These are phyloP conservation scores for Fusarium anthophilum DNA, from an alignment of 2,329 filamentous ascomycete genomes.

Conservation along the genomic window DNA sequence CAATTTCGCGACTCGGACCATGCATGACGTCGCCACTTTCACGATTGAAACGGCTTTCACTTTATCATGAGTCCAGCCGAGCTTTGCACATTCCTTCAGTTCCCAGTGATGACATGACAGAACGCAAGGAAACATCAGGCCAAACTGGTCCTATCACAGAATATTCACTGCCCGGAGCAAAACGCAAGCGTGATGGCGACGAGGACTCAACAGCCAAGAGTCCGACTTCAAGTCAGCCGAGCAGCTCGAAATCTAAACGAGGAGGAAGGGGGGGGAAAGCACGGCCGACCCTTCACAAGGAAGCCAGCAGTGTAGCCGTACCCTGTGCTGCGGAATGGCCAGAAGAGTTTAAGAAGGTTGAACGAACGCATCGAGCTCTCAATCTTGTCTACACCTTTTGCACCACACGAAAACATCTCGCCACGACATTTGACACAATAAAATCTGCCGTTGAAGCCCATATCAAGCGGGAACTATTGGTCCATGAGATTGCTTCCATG, in stretches of 20 bases:
- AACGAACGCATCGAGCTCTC: slow-evolving; percentile 82
- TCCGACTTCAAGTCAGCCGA: slow-evolving; percentile 15
- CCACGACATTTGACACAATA: slow-evolving; percentile 91
- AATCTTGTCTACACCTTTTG: slow-evolving; percentile 97
- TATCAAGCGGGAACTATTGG: slow-evolving; percentile 72
- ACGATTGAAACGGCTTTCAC: background rate
- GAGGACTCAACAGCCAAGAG: slow-evolving; percentile 2
- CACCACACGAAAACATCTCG: slow-evolving; percentile 89
- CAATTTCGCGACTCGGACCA: slow-evolving; percentile 45
- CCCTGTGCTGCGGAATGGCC: slow-evolving; percentile 71
- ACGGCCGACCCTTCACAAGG: slow-evolving; percentile 25
- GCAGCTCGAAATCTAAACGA: slow-evolving; percentile 3
- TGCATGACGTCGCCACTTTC: slow-evolving; percentile 35
- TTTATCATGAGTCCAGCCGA: background rate
- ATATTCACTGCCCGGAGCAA: slow-evolving; percentile 1
- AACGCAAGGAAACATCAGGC: slow-evolving; percentile 7
- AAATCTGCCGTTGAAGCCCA: slow-evolving; percentile 86
- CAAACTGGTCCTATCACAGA: background rate
- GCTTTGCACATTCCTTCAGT: background rate
- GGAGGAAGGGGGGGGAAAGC: slow-evolving; percentile 1
- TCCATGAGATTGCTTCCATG: slow-evolving; percentile 86
- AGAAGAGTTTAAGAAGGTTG: slow-evolving; percentile 74
- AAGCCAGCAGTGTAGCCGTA: slow-evolving; percentile 30
- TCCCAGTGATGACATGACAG: slow-evolving; percentile 1
- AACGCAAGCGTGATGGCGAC: slow-evolving; percentile 36